phyloP scores from a whole-genome alignment of 2,329 filamentous ascomycete genomes.

The Elsinoe necatrix region DNA sequence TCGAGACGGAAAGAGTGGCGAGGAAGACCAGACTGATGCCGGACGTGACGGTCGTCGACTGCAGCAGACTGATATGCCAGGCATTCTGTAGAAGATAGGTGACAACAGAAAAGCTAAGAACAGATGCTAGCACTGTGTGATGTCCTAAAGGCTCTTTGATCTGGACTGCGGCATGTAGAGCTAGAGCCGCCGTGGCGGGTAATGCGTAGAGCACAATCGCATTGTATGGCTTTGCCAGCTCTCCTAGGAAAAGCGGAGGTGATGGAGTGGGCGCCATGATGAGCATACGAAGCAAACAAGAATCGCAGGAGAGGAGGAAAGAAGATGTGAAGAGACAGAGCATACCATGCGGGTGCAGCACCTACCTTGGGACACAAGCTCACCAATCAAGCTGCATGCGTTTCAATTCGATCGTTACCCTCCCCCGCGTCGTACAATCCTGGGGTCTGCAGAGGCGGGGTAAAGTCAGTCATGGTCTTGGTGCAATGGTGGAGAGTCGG shows the following conservation, averaged over 20 bases:
- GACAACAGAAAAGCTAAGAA: not conserved
- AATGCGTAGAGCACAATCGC: not conserved
- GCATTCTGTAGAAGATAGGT: not conserved
- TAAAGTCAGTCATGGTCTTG: not conserved
- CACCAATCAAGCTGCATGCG: not conserved
- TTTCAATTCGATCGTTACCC: not conserved
- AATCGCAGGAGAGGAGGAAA: not conserved
- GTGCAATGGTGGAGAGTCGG: not conserved
- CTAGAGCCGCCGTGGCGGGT: not conserved
- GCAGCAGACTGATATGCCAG: not conserved
- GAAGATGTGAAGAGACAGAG: not conserved
- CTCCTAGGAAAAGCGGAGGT: not conserved
- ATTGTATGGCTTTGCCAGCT: not conserved
- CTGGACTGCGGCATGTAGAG: not conserved
- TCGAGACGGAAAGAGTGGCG: not conserved
- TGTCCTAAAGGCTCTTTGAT: not conserved
- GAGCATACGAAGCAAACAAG: not conserved
- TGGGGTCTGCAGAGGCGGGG: not conserved
- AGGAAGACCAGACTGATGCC: not conserved
- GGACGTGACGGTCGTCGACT: not conserved
- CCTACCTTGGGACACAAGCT: not conserved
- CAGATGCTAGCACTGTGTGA: not conserved
- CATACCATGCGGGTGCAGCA: not conserved
- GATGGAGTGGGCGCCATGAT: not conserved
- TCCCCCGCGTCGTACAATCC: not conserved